phyloP scores from a whole-genome alignment of 352 stramenopile genomes.

The Elongisporangium undulatum region DNA sequence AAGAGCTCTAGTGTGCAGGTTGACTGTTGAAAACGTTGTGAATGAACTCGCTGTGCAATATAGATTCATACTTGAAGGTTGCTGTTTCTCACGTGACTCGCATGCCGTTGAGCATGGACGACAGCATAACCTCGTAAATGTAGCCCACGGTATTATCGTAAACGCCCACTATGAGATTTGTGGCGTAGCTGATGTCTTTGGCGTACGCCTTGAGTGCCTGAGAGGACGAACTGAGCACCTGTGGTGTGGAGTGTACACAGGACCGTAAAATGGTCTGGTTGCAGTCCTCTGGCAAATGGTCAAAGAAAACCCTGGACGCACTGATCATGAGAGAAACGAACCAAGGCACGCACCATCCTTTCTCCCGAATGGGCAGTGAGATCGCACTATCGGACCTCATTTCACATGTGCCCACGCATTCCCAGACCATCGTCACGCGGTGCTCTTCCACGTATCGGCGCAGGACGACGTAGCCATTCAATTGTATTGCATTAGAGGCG shows the following conservation, averaged over 20 bases:
- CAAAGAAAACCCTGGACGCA: conserved; percentile 31
- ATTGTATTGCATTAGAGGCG: conserved; percentile 18
- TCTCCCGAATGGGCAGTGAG: conserved; percentile 29
- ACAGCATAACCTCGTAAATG: conserved; percentile 27
- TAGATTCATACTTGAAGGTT: too few relatives aligned
- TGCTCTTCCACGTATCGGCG: conserved; percentile 35
- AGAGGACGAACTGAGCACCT: conserved; percentile 7
- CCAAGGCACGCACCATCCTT: conserved; percentile 16
- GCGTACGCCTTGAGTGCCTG: conserved; percentile 13
- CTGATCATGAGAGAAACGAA: neutral
- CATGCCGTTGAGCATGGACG: conserved; percentile 9
- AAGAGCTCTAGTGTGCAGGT: neutral
- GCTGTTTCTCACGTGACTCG: conserved; percentile 1
- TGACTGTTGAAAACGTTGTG: too few relatives aligned
- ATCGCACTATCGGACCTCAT: conserved; percentile 1
- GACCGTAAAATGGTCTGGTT: conserved; percentile 37
- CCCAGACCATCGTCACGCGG: conserved; percentile 45
- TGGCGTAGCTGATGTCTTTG: conserved; percentile 33
- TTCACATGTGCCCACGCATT: conserved; percentile 25
- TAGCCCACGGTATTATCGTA: conserved; percentile 30
- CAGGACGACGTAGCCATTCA: conserved; percentile 35
- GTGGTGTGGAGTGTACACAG: conserved; percentile 42
- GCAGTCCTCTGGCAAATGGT: conserved; percentile 29
- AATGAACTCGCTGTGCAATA: too few relatives aligned
- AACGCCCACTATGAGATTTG: conserved; percentile 27